Conservation (phyloP, 1,284 basidiomycete genomes). For the Trichosporon inkin region DNA sequence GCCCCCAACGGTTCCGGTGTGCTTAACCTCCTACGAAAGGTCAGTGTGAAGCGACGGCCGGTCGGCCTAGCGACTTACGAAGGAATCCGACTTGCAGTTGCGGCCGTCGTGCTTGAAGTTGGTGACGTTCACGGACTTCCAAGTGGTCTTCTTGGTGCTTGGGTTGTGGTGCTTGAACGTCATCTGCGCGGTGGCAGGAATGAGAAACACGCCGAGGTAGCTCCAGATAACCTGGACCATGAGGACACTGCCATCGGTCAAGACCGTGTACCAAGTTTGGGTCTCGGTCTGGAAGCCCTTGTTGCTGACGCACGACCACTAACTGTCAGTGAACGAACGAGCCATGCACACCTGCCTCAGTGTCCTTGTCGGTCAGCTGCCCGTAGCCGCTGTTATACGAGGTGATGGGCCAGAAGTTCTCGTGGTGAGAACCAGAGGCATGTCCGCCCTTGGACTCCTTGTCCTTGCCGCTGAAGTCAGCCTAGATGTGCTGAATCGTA, state of each 20-base stretch:
- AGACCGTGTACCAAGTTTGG: slow-evolving; percentile 79
- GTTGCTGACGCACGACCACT: slow-evolving; percentile 68
- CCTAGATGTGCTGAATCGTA: neutral
- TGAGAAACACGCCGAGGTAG: slow-evolving; percentile 59
- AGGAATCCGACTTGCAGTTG: slow-evolving; percentile 84
- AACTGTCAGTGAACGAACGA: slow-evolving; percentile 6
- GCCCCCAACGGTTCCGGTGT: slow-evolving; percentile 60
- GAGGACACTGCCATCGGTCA: slow-evolving; percentile 75
- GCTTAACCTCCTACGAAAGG: slow-evolving; percentile 56
- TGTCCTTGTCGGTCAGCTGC: slow-evolving; percentile 42
- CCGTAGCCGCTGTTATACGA: slow-evolving; percentile 46
- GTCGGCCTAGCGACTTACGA: slow-evolving; percentile 52
- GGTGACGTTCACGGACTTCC: slow-evolving; percentile 85
- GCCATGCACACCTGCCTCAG: slow-evolving; percentile 31
- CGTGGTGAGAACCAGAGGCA: neutral
- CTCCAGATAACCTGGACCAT: slow-evolving; percentile 96
- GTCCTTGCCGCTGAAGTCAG: slow-evolving; percentile 4
- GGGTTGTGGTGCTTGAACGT: slow-evolving; percentile 88
- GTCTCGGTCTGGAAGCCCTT: slow-evolving; percentile 88
- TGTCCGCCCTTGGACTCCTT: slow-evolving; percentile 38
- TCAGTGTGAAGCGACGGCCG: neutral
- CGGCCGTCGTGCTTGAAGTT: slow-evolving; percentile 80
- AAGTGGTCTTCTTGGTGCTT: slow-evolving; percentile 66
- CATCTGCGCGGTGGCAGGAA: slow-evolving; percentile 83
- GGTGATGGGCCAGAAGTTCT: slow-evolving; percentile 73